These are phyloP conservation scores for Paecilomyces niveus DNA, from an alignment of 2,329 filamentous ascomycete species.

Conservation along the genomic window DNA sequence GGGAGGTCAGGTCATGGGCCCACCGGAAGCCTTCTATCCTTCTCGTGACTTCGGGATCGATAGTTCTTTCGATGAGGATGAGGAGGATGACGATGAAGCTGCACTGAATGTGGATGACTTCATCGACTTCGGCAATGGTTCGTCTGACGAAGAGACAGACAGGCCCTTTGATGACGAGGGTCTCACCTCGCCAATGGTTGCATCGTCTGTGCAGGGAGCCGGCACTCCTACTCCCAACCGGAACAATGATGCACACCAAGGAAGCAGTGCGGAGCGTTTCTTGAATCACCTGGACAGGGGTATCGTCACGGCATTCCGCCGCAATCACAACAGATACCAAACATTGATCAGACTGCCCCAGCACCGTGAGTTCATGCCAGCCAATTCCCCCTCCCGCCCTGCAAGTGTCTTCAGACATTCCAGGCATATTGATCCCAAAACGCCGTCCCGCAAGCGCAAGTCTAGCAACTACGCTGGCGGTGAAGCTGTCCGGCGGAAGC, in stretches of 20 bases:
- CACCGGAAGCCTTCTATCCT: constrained; percentile 69
- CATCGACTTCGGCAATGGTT: constrained; percentile 57
- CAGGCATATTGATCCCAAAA: constrained; percentile 31
- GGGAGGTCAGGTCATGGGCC: constrained; percentile 60
- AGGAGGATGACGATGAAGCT: constrained; percentile 58
- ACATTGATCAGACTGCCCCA: constrained; percentile 42
- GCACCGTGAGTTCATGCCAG: constrained; percentile 38
- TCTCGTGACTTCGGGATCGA: constrained; percentile 53
- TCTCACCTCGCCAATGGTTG: constrained; percentile 38
- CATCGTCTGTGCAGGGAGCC: constrained; percentile 31
- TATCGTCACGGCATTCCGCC: constrained; percentile 71
- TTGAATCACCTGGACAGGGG: constrained; percentile 63
- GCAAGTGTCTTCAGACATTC: constrained; percentile 38
- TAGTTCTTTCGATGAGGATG: constrained; percentile 52
- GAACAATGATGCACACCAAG: constrained; percentile 19
- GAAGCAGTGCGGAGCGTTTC: constrained; percentile 42
- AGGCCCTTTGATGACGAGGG: constrained; percentile 41
- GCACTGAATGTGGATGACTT: constrained; percentile 64
- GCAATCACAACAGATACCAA: constrained; percentile 46
- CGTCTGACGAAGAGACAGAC: constrained; percentile 55
- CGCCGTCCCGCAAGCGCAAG: constrained; percentile 35
- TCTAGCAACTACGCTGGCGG: constrained; percentile 29
- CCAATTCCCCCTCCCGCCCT: constrained; percentile 35
- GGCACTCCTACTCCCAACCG: constrained; percentile 31
- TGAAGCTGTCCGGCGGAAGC: constrained; percentile 37